Base-by-base conservation (phyloP, 441 rosid species). In the Gossypium lobatum region DNA sequence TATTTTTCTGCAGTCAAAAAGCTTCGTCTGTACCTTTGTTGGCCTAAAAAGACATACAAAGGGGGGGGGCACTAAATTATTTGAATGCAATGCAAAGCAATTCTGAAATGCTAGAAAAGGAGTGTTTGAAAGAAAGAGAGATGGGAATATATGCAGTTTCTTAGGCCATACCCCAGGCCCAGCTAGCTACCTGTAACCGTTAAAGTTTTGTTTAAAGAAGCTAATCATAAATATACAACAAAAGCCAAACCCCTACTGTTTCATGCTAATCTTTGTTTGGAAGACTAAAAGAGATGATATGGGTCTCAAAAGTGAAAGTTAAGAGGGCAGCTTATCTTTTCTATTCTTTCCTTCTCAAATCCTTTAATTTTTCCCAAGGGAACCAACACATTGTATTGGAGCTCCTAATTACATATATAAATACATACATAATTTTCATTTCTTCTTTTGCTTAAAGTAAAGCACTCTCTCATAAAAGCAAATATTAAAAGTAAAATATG, bases 11-110 rank as follows among this genome's bases (percentile, higher is more conserved):
- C 79, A 77, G 94, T 89, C 87, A 90, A 89, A 91, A 89, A 90
- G 92, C 85, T 82, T 78, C 85, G 81, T 78, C 48, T 62, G 50
- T 53, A 72, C 81, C 87, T 86, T 85, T 82, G 81, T 73, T 85
- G 82, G 91, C 87, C 87, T 81, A 81, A 90, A 91, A 90, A 88
- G 92, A 86, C 87, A 86, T 85, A 78, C 88, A 87, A 89, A 83
- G 31, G 88, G 77, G 82, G 8, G 77, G 82, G 80, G 80, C 86
- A 79, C 84, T 82, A 85, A 84, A 79, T 84, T 80, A 83, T 86
- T 84, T 83, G 89, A 91, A 86, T 77, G 78, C 85, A 91, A 86
- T 77, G 78, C 85, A 87, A 88, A 87, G 80, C 78, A 86, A 45
- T 71, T 75, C 79, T 78, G 75, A 76, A 53, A 75, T 75, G 80